These are phyloP conservation scores for Alternaria alternata DNA, from an alignment of 2,329 filamentous ascomycete genomes.

Conservation along the genomic window DNA sequence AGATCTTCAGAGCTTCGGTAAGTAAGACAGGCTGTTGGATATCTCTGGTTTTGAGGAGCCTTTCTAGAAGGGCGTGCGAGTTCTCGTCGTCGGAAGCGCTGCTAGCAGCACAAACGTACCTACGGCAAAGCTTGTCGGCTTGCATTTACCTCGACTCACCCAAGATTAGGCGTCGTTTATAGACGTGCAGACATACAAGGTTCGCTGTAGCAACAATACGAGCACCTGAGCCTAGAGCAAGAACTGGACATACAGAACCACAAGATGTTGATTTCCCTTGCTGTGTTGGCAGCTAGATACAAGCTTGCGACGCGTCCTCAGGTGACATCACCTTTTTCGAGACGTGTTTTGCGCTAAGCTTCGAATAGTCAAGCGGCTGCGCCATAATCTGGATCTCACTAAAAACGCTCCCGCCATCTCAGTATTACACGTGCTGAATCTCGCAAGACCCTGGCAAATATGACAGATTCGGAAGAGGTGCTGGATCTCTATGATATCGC, in stretches of 20 bases:
- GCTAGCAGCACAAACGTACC: too few species aligned
- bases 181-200: background rate
- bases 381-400: background rate
- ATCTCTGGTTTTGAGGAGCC: too few species aligned
- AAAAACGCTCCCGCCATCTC: background rate
- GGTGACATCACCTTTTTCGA: background rate
- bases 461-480: background rate
- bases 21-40: too few species aligned
- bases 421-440: background rate
- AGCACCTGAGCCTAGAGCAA: background rate
- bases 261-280: background rate
- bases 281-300: background rate
- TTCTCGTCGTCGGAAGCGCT: too few species aligned
- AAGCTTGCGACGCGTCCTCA: background rate
- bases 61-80: too few species aligned
- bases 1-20: too few species aligned
- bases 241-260: background rate
- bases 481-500: slow-evolving; percentile 6
- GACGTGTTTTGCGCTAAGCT: background rate
- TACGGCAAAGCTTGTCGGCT: too few species aligned
- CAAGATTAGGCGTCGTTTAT: background rate
- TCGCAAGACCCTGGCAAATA: background rate
- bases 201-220: background rate
- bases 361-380: background rate
- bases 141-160: background rate